Base-by-base conservation (phyloP, 1,284 basidiomycete genomes). In the Coniferiporia sulphurascens region DNA sequence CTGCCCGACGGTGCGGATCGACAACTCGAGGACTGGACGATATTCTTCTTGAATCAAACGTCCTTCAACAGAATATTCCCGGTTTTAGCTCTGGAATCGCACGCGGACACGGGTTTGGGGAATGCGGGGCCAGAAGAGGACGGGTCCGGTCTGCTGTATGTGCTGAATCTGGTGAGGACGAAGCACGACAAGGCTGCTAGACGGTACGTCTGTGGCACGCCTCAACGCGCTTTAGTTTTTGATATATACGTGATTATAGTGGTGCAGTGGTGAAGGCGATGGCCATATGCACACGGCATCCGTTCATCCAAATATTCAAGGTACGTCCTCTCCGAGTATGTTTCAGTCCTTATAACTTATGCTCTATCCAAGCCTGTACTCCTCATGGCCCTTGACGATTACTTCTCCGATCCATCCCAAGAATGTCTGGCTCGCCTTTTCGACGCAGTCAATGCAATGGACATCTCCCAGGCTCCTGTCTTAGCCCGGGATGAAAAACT, bases 231-330 rank as follows among this genome's bases (percentile, higher is more conserved):
- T 9, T 38, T n/a, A 48, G 46, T 43, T 32, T 41, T n/a, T 58
- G 65, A 67, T 22, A 50, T 34, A 56, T 44, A 62, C 22, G 56
- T 62, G 59, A 50, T 52, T 32, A 27, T 65, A 95, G 96, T 76
- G 95, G 96, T 58, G 96, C 95, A 0, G 85, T 91, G 64, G 95
- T 98, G 64, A 93, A 98, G 74, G 96, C 96, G 3, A 83, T 99
- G 76, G 96, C 96, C 15, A 92, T 99, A 64, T 97, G 93, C 69
- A 96, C 95, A 0, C 86, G 89, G 27, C 89, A 96, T 74, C 95
- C 97, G 0, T 98, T 92, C 73, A 94, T 99, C 61, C 93, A 98
- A 67, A 93, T 98, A 68, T 99, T 97, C 85, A 98, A 98, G 82
- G 93, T 89, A 61, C 64, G 78, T 71, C 17, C 41, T 46, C 44